Percentiles rank a stretch among this genome's conserved stretches.
These are phyloP conservation scores for Penicillium canariense DNA, from an alignment of 495 filamentous ascomycete species.

Conservation along the genomic window DNA sequence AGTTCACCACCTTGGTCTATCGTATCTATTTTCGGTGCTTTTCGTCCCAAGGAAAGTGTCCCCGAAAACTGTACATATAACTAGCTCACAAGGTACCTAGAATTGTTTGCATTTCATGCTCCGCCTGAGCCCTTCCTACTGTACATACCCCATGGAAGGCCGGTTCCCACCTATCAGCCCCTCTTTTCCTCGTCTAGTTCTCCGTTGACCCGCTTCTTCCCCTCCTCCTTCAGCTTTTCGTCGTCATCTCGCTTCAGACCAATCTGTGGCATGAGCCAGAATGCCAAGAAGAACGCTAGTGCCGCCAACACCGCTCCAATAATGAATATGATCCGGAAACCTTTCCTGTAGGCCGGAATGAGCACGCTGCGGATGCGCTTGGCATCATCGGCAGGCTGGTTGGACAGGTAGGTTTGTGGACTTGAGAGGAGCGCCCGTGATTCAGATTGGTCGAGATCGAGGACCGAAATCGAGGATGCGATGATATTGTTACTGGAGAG, in stretches of 20 bases:
- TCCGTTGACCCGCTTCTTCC: constrained; percentile 25
- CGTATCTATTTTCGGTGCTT: too few relatives aligned
- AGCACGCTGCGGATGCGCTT: constrained; percentile 36
- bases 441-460: constrained; percentile 25
- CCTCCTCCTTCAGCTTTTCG: constrained; percentile 48
- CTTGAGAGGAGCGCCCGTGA: constrained; percentile 32
- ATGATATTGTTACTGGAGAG: constrained; percentile 45
- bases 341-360: constrained; percentile 47
- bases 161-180: too few relatives aligned
- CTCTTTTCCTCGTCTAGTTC: constrained; percentile 17
- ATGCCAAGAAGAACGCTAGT: constrained; percentile 43
- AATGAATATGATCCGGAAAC: constrained; percentile 52
- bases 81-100: too few relatives aligned
- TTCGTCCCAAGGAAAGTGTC: too few relatives aligned
- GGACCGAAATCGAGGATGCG: constrained; percentile 30
- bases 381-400: constrained; percentile 29
- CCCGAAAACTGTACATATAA: too few relatives aligned
- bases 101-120: too few relatives aligned
- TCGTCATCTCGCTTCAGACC: constrained; percentile 44
- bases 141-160: too few relatives aligned
- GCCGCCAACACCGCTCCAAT: constrained; percentile 47
- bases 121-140: background rate
- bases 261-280: constrained; percentile 48
- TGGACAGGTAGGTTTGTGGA: constrained; percentile 32
- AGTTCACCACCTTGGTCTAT: too few relatives aligned